Evolutionary conservation across 345 rosid species (phyloP).

Genomic region (Populus nigra): DNA sequence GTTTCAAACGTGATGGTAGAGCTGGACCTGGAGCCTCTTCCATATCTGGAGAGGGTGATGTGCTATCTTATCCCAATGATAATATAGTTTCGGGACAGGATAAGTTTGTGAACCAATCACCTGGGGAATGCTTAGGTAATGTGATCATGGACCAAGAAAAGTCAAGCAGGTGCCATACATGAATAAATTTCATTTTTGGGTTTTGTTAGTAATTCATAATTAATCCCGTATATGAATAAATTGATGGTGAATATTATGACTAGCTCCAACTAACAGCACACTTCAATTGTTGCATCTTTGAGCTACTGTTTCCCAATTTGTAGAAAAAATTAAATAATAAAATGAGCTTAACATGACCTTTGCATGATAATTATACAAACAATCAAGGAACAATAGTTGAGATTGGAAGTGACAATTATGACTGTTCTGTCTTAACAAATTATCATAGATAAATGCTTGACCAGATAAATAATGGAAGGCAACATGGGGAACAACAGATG

Average conservation of each 20-base stretch:
- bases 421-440: background rate
- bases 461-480: background rate
- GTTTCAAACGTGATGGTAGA: conserved; percentile 29
- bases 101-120: conserved; percentile 11
- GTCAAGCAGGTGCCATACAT: background rate
- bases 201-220: background rate
- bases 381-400: background rate
- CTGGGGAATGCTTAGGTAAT: conserved; percentile 15
- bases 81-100: conserved; percentile 29
- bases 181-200: background rate
- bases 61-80: conserved; percentile 35
- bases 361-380: background rate
- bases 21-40: conserved; percentile 41
- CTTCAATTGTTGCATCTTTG: background rate
- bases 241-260: background rate
- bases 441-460: background rate
- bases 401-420: background rate
- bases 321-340: background rate
- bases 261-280: background rate
- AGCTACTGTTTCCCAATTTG: background rate
- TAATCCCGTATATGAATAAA: background rate
- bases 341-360: background rate
- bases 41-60: conserved; percentile 52
- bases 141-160: background rate
- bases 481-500: background rate